Base-by-base conservation (phyloP, 2,329 filamentous ascomycete species). In the Sporothrix euskadiensis region DNA sequence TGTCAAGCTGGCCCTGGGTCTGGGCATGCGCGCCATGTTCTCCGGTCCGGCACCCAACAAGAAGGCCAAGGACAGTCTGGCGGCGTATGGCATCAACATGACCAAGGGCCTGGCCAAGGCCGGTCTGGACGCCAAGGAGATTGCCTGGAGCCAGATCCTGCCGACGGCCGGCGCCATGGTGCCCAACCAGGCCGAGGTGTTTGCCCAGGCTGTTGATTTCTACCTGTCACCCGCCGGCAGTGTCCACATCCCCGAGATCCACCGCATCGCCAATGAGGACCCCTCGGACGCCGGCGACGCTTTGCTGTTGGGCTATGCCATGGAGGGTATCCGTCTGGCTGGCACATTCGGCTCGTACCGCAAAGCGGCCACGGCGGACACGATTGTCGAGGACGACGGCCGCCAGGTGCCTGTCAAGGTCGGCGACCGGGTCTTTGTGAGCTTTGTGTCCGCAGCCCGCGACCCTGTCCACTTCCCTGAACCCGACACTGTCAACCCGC, bases 191-290 rank as follows among this genome's bases (percentile, higher is more conserved):
- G 89, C 88, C 1, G 88, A 92, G 78, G 84, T 91, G 85, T 93
- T 94, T 79, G 88, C 90, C 1, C 90, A 92, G 82, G 85, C 91
- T 1, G 84, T 94, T 22, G 91, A 94, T 79, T 94, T 88, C 82
- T 94, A 92, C 79, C 85, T 94, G 5, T 87, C 88, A 0, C 83
- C 86, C 2, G 81, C 87, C 44, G 87, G 88, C 76, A 81, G 84
- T 72, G 76, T 83, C 14, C 84, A 93, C 77, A 80, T 92, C 0
- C 83, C 87, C 0, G 87, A 89, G 59, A 85, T 94, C 72, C 86
- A 90, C 76, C 82, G 83, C 22, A 83, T 92, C 19, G 88, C 92
- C 39, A 82, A 85, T 47, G 79, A 86, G 54, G 84, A 88, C 4
- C 83, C 86, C 0, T 83, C 83, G 0, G 85, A 87, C 14, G 87